Conservation (phyloP, 208 protist genomes). For the Leishmania guyanensis region DNA sequence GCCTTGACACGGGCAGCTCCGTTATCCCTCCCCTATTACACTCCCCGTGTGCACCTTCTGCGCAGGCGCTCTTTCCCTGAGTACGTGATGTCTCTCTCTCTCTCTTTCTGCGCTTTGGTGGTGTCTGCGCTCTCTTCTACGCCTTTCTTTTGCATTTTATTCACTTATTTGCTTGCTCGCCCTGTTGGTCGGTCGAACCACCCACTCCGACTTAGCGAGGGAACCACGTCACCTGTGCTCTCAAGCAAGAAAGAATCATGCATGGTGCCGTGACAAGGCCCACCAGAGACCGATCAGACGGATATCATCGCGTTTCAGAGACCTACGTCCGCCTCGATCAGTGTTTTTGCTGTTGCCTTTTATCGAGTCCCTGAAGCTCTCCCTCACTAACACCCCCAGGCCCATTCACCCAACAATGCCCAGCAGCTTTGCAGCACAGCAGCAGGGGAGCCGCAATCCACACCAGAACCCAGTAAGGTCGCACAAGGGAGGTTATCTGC, state of each 20-base stretch:
- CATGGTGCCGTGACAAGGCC: background rate
- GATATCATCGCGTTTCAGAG: background rate
- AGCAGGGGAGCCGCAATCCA: slow-evolving; percentile 15
- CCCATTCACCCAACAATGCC: slow-evolving; percentile 7
- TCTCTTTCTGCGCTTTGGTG: slow-evolving; percentile 1
- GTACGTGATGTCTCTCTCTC: background rate
- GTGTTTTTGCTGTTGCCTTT: background rate
- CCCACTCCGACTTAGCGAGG: background rate
- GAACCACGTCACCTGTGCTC: background rate
- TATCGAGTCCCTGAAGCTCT: background rate
- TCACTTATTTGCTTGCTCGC: background rate
- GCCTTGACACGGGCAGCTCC: background rate
- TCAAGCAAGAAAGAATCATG: too few species aligned
- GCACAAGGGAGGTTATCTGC: slow-evolving; percentile 68
- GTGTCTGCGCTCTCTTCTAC: background rate
- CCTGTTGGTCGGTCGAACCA: background rate
- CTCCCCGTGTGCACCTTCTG: too few species aligned
- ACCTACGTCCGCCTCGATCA: background rate
- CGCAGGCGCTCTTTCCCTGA: too few species aligned
- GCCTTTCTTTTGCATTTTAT: background rate
- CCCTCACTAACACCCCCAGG: background rate
- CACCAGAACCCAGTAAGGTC: slow-evolving; percentile 55
- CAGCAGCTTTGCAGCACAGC: slow-evolving; percentile 27
- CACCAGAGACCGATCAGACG: background rate
- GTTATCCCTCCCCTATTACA: background rate